phyloP scores from a whole-genome alignment of 129 eudicot species.

The Erigeron canadensis region DNA sequence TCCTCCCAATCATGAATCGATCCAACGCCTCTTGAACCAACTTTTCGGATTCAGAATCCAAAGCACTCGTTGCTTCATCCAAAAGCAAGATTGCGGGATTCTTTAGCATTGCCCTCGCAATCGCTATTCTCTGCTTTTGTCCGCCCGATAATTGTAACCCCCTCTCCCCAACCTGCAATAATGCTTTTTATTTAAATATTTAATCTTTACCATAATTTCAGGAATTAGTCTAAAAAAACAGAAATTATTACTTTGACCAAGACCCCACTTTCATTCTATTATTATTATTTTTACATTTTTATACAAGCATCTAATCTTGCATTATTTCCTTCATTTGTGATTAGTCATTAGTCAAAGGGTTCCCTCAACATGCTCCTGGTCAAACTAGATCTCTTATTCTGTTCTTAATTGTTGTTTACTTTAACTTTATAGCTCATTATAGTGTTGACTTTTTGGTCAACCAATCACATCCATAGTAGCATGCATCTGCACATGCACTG shows the following conservation, averaged over 20 bases:
- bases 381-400: constrained; percentile 27
- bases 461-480: constrained; percentile 28
- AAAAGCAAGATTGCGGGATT: constrained; percentile 87
- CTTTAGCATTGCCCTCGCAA: constrained; percentile 94
- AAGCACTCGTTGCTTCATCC: constrained; percentile 94
- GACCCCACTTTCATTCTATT: constrained; percentile 5
- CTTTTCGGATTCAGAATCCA: constrained; percentile 93
- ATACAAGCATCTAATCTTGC: constrained; percentile 26
- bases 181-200: neutral
- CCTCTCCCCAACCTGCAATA: constrained; percentile 84
- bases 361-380: constrained; percentile 38
- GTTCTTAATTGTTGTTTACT: constrained; percentile 27
- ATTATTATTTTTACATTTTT: constrained; percentile 2
- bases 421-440: constrained; percentile 12
- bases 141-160: constrained; percentile 95
- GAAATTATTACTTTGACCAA: constrained; percentile 24
- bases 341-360: constrained; percentile 24
- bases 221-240: constrained; percentile 15
- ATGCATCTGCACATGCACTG: constrained; percentile 69
- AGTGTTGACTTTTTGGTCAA: constrained; percentile 30
- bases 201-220: constrained; percentile 17
- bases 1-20: constrained; percentile 91
- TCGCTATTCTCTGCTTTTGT: constrained; percentile 94
- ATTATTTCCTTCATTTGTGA: constrained; percentile 24
- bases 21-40: constrained; percentile 95